Percentiles rank a stretch among this genome's conserved stretches.
Evolutionary conservation across 768 basidiomycete species (phyloP).

Genomic region (Amanita fuliginea): DNA sequence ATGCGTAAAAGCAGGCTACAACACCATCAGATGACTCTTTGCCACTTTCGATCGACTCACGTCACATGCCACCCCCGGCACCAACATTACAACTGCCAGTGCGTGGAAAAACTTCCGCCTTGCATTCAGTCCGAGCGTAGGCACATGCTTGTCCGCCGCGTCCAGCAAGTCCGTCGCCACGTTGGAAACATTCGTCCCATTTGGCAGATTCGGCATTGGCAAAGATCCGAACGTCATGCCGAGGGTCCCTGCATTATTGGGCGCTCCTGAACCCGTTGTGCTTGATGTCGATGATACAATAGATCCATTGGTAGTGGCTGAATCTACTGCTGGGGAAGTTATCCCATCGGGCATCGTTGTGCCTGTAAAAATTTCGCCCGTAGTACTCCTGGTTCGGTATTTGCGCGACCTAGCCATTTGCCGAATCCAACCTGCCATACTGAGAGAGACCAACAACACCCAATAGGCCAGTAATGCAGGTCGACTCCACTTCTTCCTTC

Average conservation of each 20-base stretch:
- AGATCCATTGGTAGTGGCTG: constrained; percentile 1
- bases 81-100: constrained; percentile 91
- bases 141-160: constrained; percentile 83
- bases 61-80: constrained; percentile 88
- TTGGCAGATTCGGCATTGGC: constrained; percentile 40
- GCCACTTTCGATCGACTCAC: constrained; percentile 36
- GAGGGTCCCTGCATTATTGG: constrained; percentile 14
- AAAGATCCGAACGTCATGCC: constrained; percentile 38
- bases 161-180: constrained; percentile 63
- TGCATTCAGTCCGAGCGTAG: constrained; percentile 82
- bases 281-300: constrained; percentile 1
- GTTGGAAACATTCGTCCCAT: constrained; percentile 30
- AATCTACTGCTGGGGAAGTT: constrained; percentile 1
- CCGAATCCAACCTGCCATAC: constrained; percentile 91
- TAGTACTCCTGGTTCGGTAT: constrained; percentile 40
- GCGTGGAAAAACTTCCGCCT: constrained; percentile 96
- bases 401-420: constrained; percentile 73
- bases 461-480: constrained; percentile 76
- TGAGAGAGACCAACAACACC: constrained; percentile 67
- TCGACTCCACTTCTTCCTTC: constrained; percentile 68
- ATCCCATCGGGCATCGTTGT: constrained; percentile 15
- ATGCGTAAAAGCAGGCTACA: constrained; percentile 92
- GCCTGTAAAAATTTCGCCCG: constrained; percentile 23
- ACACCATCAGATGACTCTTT: constrained; percentile 9
- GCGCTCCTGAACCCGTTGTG: constrained; percentile 7